Base-by-base conservation (phyloP, 2,329 filamentous ascomycete species). In the Pseudogymnoascus sp. region DNA sequence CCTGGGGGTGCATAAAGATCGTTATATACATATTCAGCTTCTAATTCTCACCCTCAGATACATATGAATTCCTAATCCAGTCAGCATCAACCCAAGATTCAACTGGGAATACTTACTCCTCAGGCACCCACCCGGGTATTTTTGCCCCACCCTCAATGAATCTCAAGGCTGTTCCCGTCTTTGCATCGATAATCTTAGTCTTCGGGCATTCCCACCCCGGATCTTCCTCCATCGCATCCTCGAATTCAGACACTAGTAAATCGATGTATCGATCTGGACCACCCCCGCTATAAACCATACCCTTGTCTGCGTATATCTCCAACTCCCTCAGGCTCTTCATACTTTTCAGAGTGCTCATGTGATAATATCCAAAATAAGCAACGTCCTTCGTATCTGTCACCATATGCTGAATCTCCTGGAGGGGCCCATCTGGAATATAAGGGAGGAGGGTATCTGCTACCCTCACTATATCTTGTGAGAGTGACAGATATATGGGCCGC, bases 331-430 rank as follows among this genome's bases (percentile, higher is more conserved):
- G 62, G 0, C 58, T 58, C n/a, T 60, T 35, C 70, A 71, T 71
- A 4, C 7, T 8, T 22, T 50, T 58, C 14, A 71, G 12, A 7
- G 41, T 65, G 33, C 65, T 63, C 62, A 71, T 66, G 57, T 70
- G 54, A 47, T 65, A 71, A 60, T 67, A 65, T 6, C 61, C 65
- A 50, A 70, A 70, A 61, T 70, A 69, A 1, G 43, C 63, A n/a
- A 39, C 37, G 54, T 71, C 69, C 7, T 59, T 57, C 4, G 67
- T 65, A 6, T 68, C 64, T 3, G 71, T 11, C 6, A 62, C 54
- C 63, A 71, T 47, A 6, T 12, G 62, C 36, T 62, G 57, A 4
- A 71, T 65, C 7, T 25, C 58, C 1, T 39, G 20, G 8, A 64
- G 33, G 16, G 70, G 68, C 1, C 16, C 14, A 5, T 36, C 30